These are phyloP conservation scores for Trametes polyzona DNA, from an alignment of 1,284 basidiomycete species.

Conservation along the genomic window DNA sequence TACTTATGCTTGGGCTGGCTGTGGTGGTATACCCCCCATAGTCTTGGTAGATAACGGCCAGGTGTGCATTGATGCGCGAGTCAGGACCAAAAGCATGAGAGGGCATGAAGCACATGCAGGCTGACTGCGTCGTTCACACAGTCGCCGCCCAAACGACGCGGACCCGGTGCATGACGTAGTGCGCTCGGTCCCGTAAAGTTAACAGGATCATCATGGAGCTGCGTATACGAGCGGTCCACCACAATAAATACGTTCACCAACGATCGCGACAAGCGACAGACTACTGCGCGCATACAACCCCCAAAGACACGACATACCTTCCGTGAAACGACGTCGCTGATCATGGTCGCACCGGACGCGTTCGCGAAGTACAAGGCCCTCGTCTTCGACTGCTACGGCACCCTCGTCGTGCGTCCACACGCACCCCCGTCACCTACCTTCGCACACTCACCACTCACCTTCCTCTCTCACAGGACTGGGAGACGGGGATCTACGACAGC, in stretches of 20 bases:
- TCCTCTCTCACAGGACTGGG: slow-evolving; percentile 64
- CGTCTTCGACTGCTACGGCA: slow-evolving; percentile 67
- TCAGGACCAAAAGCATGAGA: too few species aligned
- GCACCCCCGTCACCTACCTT: not conserved
- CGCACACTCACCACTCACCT: not conserved
- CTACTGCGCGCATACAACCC: not conserved
- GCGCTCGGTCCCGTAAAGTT: not conserved
- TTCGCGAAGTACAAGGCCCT: slow-evolving; percentile 34
- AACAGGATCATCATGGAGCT: not conserved
- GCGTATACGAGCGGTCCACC: not conserved
- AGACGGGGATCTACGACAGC: slow-evolving; percentile 60
- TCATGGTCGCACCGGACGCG: slow-evolving; percentile 13
- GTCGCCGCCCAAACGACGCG: too few species aligned
- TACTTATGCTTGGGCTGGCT: too few species aligned
- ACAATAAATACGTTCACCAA: not conserved
- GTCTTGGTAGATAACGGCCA: too few species aligned
- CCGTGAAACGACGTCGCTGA: too few species aligned
- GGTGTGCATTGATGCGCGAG: not conserved
- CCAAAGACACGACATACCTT: not conserved
- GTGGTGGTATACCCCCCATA: too few species aligned
- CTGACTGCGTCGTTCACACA: too few species aligned
- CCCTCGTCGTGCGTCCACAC: slow-evolving; percentile 52
- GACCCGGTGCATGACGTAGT: not conserved
- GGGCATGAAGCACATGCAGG: too few species aligned
- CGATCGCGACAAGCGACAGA: not conserved